A percentile compares a stretch with the other conserved stretches of the same genome.
Evolutionary conservation across 306 rosid genomes (phyloP).

Genomic region (Ceratonia siliqua): DNA sequence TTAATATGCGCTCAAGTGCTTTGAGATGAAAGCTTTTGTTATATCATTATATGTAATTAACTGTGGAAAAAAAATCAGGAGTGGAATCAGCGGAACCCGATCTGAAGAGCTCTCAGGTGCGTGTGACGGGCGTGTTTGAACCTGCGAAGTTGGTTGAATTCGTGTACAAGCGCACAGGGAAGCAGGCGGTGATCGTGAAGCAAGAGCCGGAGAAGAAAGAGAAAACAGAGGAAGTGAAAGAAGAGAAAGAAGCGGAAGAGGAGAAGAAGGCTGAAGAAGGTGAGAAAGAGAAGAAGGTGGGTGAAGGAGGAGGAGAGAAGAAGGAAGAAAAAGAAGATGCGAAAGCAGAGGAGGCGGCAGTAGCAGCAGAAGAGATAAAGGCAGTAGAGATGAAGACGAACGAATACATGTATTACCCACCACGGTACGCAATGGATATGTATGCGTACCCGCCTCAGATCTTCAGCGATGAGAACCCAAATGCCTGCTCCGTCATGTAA

Average conservation of each 20-base stretch:
- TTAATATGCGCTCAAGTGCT: background rate
- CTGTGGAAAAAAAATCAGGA: constrained; percentile 44
- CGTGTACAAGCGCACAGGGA: constrained; percentile 66
- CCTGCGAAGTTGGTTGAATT: constrained; percentile 62
- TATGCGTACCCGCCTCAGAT: constrained; percentile 65
- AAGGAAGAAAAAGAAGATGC: constrained; percentile 14
- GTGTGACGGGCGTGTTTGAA: constrained; percentile 71
- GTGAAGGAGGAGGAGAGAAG: constrained; percentile 19
- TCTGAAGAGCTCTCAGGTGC: constrained; percentile 67
- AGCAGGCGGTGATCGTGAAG: constrained; percentile 66
- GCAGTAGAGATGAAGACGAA: constrained; percentile 52
- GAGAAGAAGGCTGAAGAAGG: constrained; percentile 32
- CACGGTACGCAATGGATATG: constrained; percentile 47
- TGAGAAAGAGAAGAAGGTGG: constrained; percentile 32
- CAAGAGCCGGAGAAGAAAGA: constrained; percentile 54
- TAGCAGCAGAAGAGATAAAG: constrained; percentile 44
- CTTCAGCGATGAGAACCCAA: constrained; percentile 89
- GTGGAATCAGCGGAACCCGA: constrained; percentile 85
- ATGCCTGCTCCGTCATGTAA: constrained; percentile 68
- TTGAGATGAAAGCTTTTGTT: background rate
- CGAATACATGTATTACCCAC: constrained; percentile 50
- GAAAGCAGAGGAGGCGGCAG: background rate
- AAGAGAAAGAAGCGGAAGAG: constrained; percentile 36
- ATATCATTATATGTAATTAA: background rate
- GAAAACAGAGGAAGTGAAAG: constrained; percentile 28